Evolutionary conservation across 1,139 yeast genomes (phyloP), one percentile per base, ranked within the genome.

Genomic region (Suhomyces coccinellae): DNA sequence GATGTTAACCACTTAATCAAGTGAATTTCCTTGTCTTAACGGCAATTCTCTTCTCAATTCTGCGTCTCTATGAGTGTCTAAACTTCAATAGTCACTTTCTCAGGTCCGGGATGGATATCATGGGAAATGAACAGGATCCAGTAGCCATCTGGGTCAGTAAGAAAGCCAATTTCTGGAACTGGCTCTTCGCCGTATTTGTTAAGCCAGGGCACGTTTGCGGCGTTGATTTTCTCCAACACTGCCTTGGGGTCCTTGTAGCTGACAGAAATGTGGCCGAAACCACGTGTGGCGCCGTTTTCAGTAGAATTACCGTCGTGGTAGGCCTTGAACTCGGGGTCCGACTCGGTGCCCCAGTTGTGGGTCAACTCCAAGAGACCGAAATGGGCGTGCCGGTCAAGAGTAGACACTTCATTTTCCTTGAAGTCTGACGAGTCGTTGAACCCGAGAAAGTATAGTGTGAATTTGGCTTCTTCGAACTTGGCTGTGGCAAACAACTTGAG

Each of bases 331-430:
- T 76, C 75, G 11, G 78, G 74, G 52, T 91, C 96, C 22, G 71
- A 61, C 62, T 93, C 99, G 14, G 98, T 87, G 24, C 98, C 99
- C 84, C 89, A 90, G 69, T 93, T 93, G 71, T 89, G 95, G 38
- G 98, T 91, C 61, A 93, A 75, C 68, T 93, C 99, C 43, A 93
- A 67, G 9, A 93, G 66, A 22, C 93, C 85, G 62, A 87, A 87
- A 47, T 80, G 71, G 38, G 61, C 54, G 29, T 76, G 65, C 56
- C 71, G 76, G 1, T 43, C 52, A 20, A 20, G 24, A 36, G 56
- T 56, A 3, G 60, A 53, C 41, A 67, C 47, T 17, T 73, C 63
- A 36, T 75, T 72, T 45, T 69, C 72, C 41, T 59, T 59, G 51
- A 66, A 69, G n/a, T 53, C 51, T 9, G 67, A 56, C 37, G 62